A percentile compares a stretch with the other conserved stretches of the same genome.
These are phyloP conservation scores for Tolypocladium guangdongense DNA, from an alignment of 2,329 filamentous ascomycete species.

Conservation along the genomic window DNA sequence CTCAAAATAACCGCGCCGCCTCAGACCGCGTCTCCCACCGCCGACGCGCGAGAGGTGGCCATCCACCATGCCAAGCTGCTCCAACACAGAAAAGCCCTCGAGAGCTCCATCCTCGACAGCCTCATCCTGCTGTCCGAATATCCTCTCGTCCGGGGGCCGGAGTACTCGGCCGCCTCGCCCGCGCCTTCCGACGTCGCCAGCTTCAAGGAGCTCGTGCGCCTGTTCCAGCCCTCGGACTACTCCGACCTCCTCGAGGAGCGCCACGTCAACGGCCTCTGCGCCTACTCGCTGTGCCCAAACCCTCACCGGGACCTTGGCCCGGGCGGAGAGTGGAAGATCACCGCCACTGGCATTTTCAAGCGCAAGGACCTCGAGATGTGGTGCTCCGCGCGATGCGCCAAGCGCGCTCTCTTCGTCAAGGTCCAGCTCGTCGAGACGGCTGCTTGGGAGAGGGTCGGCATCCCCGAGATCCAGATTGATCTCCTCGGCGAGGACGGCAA, in stretches of 20 bases:
- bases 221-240: conserved; percentile 82
- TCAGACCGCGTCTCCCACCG: conserved; percentile 27
- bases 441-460: conserved; percentile 67
- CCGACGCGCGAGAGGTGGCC: conserved; percentile 50
- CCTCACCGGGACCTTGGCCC: conserved; percentile 45
- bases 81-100: conserved; percentile 69
- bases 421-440: conserved; percentile 80
- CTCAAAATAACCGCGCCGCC: conserved; percentile 33
- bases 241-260: conserved; percentile 82
- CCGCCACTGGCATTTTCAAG: conserved; percentile 52
- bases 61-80: conserved; percentile 74
- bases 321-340: conserved; percentile 57
- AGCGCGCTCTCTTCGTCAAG: conserved; percentile 72
- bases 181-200: conserved; percentile 47
- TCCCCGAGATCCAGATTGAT: conserved; percentile 45
- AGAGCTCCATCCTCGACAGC: conserved; percentile 60
- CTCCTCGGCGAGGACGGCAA: conserved; percentile 52
- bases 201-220: conserved; percentile 56
- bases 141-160: conserved; percentile 25
- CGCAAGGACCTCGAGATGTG: conserved; percentile 69
- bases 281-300: conserved; percentile 67
- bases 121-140: conserved; percentile 61
- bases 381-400: conserved; percentile 73
- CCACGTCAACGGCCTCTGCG: conserved; percentile 72
- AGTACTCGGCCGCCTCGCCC: conserved; percentile 32